These are phyloP conservation scores for Suhomyces maxii DNA, from an alignment of 1,139 yeast species.

Conservation along the genomic window DNA sequence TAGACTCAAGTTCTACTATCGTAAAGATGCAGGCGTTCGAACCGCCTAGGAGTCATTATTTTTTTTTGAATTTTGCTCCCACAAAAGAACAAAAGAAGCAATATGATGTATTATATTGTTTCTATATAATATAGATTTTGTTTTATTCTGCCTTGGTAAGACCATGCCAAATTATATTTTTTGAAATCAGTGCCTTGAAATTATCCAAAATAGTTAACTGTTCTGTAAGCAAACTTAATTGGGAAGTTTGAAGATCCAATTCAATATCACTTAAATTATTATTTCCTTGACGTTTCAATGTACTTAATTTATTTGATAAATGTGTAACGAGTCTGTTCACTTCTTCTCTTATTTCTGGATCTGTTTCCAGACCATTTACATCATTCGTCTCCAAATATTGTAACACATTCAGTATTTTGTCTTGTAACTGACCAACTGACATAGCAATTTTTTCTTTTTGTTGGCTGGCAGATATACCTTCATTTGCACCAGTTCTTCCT, in stretches of 20 bases:
- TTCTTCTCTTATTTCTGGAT: constrained; percentile 6
- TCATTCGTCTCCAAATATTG: constrained; percentile 16
- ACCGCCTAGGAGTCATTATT: constrained; percentile 22
- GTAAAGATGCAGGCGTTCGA: constrained; percentile 27
- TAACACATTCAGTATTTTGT: constrained; percentile 22
- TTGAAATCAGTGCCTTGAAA: constrained; percentile 22
- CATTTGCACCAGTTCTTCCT: constrained; percentile 5
- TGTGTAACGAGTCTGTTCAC: constrained; percentile 28
- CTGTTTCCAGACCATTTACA: constrained; percentile 8
- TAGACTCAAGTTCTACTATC: constrained; percentile 37
- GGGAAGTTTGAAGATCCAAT: constrained; percentile 22
- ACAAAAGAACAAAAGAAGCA: neutral
- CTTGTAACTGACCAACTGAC: constrained; percentile 24
- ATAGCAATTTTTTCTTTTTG: constrained; percentile 18
- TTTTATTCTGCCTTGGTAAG: constrained; percentile 1
- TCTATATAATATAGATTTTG: constrained; percentile 1
- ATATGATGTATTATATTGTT: neutral
- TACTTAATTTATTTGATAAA: constrained; percentile 24
- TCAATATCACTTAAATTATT: constrained; percentile 11
- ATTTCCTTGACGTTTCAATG: constrained; percentile 12
- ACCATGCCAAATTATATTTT: constrained; percentile 15
- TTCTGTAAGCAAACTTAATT: constrained; percentile 31
- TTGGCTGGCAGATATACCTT: constrained; percentile 11
- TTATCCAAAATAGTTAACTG: constrained; percentile 28
- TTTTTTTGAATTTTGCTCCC: constrained; percentile 8